Evolutionary conservation across 805 yeast species (phyloP), one percentile per base, ranked within the genome.

Genomic region (Brettanomyces bruxellensis): DNA sequence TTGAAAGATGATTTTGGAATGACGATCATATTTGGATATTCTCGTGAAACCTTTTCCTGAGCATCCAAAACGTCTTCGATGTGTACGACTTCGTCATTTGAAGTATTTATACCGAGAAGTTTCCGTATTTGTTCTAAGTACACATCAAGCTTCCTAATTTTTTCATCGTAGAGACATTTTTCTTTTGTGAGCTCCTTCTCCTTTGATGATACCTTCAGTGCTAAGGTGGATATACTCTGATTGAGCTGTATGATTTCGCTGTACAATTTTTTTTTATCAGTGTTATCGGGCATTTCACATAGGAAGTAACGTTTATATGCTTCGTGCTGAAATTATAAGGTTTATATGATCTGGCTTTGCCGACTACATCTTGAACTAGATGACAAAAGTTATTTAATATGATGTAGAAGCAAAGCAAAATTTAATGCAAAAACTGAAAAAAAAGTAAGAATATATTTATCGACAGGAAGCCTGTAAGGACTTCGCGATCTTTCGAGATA

Each of bases 181-280:
- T 56, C 51, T 3, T 44, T 48, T 25, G 67, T 72, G 23, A 73
- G 55, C 49, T 73, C 73, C 38, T 58, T 59, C 32, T 69, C 67
- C 52, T 71, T 72, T 37, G 58, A 54, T 5, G 56, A 52, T 11
- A 72, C 62, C 2, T 61, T 59, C 42, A 61, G 51, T 0, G 76
- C 76, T n/a, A 73, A 59, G 9, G 51, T 47, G 5, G 55, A 40
- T 23, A 61, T 49, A 14, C 56, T 50, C n/a, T 41, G 47, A 37
- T 53, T 57, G 5, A 60, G 44, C 35, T 50, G 50, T 12, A 47
- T 52, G 5, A 57, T 45, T 38, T 57, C 38, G 38, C 28, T 25
- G 14, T 38, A 12, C 7, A 38, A 18, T 12, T 38, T 25, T 18
- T 38, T 25, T 25, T 28, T 28, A 28, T 28, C 32, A 28, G 32